Evolutionary conservation across 192 early-diverging fungal genomes (phyloP), one percentile per base, ranked within the genome.

Genomic region (Backusella westeae): DNA sequence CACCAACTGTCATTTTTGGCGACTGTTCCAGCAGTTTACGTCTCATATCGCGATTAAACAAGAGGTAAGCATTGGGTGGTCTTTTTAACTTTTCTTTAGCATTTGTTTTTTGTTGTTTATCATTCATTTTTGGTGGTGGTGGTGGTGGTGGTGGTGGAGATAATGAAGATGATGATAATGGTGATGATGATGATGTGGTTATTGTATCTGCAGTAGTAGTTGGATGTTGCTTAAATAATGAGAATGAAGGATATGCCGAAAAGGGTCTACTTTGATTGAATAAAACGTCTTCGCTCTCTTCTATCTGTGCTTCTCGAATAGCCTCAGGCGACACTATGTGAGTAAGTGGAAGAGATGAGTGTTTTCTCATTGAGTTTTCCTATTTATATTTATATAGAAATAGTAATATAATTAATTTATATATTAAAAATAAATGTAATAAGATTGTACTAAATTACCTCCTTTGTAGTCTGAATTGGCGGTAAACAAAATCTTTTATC

Each of bases 11-110:
- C 75, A 88, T 73, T 72, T 86, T 85, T 14, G 88, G 85, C 49
- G 89, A 85, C 69, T 83, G 77, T 36, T 86, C 81, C 71, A 88
- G 66, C 32, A 90, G 75, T 71, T 85, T 85, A 63, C 81, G 87
- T 19, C 88, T 83, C 83, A 88, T 89, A 42, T 88, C 87, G 42
- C 84, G 83, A 72, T 89, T 90, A 68, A 88, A 90, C 38, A 90
- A 81, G 38, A 90, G 69, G 71, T 89, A 90, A 26, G 85, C 86
- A 74, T 89, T 90, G 73, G 87, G 86, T 10, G 88, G 88, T 39
- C 88, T 82, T 75, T 87, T 89, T n/a, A 88, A 72, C 53, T 84
- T 75, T 66, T 86, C 38, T 34, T 63, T 44, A 46, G 10, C 2
- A 39, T 39, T 10, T 39, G 9, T 71, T 52, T 71, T 41, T 9